Evolutionary conservation across 2,329 filamentous ascomycete species (phyloP).

Genomic region (Aspergillus bombycis): DNA sequence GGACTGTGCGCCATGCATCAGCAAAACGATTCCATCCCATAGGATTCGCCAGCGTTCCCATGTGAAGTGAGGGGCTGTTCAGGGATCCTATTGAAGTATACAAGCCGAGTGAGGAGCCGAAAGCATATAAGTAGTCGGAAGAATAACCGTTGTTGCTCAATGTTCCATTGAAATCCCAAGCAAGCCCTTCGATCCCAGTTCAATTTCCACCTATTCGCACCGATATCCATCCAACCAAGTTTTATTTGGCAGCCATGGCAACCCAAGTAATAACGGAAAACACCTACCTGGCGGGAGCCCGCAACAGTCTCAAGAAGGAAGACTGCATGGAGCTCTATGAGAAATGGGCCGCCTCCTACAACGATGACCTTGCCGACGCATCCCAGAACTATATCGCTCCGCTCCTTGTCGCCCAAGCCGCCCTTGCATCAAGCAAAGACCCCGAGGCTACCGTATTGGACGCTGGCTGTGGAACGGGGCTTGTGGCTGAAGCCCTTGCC

Average conservation of each 20-base stretch:
- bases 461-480: conserved; percentile 60
- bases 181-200: neutral
- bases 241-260: conserved; percentile 2
- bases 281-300: conserved; percentile 40
- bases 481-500: conserved; percentile 54
- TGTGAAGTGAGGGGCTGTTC: neutral
- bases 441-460: conserved; percentile 49
- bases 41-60: neutral
- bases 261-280: conserved; percentile 18
- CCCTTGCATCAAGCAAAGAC: conserved; percentile 26
- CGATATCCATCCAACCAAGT: neutral
- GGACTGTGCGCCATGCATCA: neutral
- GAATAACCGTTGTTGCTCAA: neutral
- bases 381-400: conserved; percentile 48
- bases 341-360: conserved; percentile 51
- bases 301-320: conserved; percentile 36
- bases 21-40: neutral
- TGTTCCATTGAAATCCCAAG: neutral
- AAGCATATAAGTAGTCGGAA: neutral
- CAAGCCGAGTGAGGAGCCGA: neutral
- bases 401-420: conserved; percentile 40
- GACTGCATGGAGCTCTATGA: conserved; percentile 49
- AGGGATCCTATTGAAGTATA: neutral
- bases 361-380: conserved; percentile 43
- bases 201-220: neutral